Evolutionary conservation across 305 asterid genomes (phyloP), one percentile per base, ranked within the genome.

Genomic region (Ruellia speciosa): DNA sequence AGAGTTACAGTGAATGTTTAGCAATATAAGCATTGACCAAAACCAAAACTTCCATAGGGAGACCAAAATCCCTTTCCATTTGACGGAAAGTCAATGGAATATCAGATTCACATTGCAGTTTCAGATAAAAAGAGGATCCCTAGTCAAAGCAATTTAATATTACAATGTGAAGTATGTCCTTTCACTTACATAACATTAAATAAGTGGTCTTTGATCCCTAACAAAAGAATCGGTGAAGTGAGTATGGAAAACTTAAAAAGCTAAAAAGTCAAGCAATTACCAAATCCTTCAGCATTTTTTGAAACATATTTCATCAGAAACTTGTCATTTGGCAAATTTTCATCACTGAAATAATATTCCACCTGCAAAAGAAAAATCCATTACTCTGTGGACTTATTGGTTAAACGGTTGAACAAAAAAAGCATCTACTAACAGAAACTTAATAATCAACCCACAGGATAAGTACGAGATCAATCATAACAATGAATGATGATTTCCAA

Each of bases 321-420:
- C 74, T 87, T 83, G 82, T 90, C 97, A 12, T 77, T 71, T 14
- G 85, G 82, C 76, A 90, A 65, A 54, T 90, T 87, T 75, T 85
- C 97, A 59, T 90, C 97, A 56, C 97, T 78, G 73, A 90, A 85
- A 81, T 90, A 90, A 72, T 83, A 90, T 69, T 90, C 97, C 58
- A 80, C 96, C 97, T 90, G 83, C 65, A 79, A 66, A 62, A 55
- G 13, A 6, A 39, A 59, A 66, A 13, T 28, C 49, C 67, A 7
- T 14, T 31, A 58, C 48, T 19, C 53, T 50, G 46, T 11, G 58
- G 52, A 14, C 19, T 19, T 34, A 56, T 35, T 46, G 15, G 48
- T 62, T 54, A 19, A 63, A 51, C 54, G 65, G 28, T 65, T 53
- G 31, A 15, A 41, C 16, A 10, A 13, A 14, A 18, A 56, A 15